Evolutionary conservation across 805 yeast genomes (phyloP), one percentile per base, ranked within the genome.

Genomic region (Metschnikowia kunwiensis): DNA sequence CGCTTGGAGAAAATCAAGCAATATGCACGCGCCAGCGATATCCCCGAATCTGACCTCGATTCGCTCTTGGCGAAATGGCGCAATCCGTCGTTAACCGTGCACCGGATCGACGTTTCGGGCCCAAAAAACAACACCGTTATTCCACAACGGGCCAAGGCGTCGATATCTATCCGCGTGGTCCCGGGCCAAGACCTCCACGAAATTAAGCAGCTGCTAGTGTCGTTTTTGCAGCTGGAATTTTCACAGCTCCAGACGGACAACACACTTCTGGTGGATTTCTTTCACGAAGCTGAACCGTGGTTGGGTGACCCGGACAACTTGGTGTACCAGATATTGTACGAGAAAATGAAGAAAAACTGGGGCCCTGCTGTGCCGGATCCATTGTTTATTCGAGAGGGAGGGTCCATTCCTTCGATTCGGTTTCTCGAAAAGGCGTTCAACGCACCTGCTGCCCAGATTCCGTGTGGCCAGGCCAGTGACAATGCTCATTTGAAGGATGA

Each of bases 241-340:
- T 50, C 55, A 0, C 51, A 54, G 10, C 57, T 86, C 21, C 51
- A 68, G 2, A 74, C 93, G 0, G 75, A 73, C 5, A 93, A 93
- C 57, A 70, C 73, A 19, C 51, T 91, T 24, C 57, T 61, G 9
- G 63, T 89, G 14, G 67, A 72, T 16, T 72, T 89, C 27, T 72
- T 80, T 40, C 88, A 87, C 53, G 91, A 84, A 53, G 95, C 96
- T 0, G 97, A 89, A 51, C 95, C 97, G 2, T 91, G 98, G 98
- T 64, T 91, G 7, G 97, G 97, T 4, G 88, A 93, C 49, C 83
- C 89, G 10, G 61, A 69, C 10, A 88, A 86, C 53, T 71, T 70
- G 27, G 86, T 89, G 2, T 93, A 85, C 57, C 71, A 76, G 49
- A 70, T 83, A 7, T 64, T 93, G 23, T 69, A 72, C 36, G 64